These are phyloP conservation scores for Fraxinus pennsylvanica DNA, from an alignment of 257 asterid species.

Conservation along the genomic window DNA sequence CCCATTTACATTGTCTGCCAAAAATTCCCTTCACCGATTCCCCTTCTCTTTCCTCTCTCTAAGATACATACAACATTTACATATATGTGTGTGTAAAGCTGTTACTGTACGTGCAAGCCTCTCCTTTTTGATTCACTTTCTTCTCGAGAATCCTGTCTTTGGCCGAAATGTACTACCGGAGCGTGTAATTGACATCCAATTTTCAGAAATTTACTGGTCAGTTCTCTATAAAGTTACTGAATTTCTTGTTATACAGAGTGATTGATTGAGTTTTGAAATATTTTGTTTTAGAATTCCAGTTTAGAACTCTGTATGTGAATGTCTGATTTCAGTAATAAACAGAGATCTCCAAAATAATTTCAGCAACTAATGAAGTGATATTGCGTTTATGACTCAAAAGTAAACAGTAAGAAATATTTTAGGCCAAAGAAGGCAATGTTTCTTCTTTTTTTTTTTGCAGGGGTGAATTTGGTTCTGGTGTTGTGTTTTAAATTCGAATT, in stretches of 20 bases:
- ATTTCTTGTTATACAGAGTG: not conserved
- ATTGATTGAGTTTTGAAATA: not conserved
- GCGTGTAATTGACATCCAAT: slow-evolving; percentile 39
- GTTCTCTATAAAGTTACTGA: not conserved
- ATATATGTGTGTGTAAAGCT: slow-evolving; percentile 9
- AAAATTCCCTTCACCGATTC: slow-evolving; percentile 9
- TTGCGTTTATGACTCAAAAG: too few relatives aligned
- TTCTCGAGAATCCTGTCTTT: slow-evolving; percentile 29
- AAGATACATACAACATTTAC: not conserved
- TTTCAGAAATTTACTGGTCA: slow-evolving; percentile 36
- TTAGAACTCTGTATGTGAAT: not conserved
- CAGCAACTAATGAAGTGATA: not conserved
- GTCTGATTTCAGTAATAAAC: not conserved
- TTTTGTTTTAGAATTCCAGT: not conserved
- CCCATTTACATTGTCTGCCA: not conserved
- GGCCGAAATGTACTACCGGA: slow-evolving; percentile 28
- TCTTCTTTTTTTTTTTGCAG: too few relatives aligned
- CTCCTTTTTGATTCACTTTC: slow-evolving; percentile 26
- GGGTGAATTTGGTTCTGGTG: not conserved
- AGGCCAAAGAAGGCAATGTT: not conserved
- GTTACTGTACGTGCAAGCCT: not conserved
- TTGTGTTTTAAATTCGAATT: not conserved
- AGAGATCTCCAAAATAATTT: not conserved
- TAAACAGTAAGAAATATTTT: too few relatives aligned
- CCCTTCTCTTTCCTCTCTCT: not conserved